Base-by-base conservation (phyloP, 2,329 filamentous ascomycete genomes). In the Hymenoscyphus linearis region DNA sequence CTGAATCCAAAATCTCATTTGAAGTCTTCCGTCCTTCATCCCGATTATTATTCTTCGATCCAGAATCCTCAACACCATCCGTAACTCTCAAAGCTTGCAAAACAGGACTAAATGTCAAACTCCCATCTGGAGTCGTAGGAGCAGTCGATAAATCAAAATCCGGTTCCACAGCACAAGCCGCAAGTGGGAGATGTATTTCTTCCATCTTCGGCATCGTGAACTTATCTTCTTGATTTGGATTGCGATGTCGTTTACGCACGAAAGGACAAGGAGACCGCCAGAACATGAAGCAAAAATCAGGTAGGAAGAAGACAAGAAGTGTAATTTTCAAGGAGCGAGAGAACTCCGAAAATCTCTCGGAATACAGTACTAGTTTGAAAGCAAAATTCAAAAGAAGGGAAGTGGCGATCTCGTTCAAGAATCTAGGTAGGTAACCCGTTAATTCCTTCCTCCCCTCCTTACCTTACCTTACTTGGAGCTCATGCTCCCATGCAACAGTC, bases 71-170 rank as follows among this genome's bases (percentile, higher is more conserved):
- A 10, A 70, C 35, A 0, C 65, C 67, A 57, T 70, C 68, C 12
- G 64, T 59, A 2, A 72, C 55, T 25, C 55, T 65, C 58, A 67
- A 55, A 9, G 74, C 72, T n/a, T 72, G 70, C 25, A 78, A 65
- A 14, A 77, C 64, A 4, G 77, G 76, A 63, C 76, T 79, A 63
- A 76, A 77, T 9, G 75, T 73, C 57, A 75, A 69, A 64, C 75
- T 79, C 13, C 74, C 75, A 63, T 78, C 76, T 12, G 77, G 77
- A 3, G 78, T 79, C 5, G 78, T 79, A 2, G 77, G 77, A 4
- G 76, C 75, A 0, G 78, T 79, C 1, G 78, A 79, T 4, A 47
- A 47, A 47, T 47, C 40, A 7, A 47, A 47, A 47, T 47, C 40
- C 7, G 40, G 6, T 25, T 22, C 40, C 18, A 47, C 18, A 25